Base-by-base conservation (phyloP, 768 basidiomycete genomes). In the Mycena venus region DNA sequence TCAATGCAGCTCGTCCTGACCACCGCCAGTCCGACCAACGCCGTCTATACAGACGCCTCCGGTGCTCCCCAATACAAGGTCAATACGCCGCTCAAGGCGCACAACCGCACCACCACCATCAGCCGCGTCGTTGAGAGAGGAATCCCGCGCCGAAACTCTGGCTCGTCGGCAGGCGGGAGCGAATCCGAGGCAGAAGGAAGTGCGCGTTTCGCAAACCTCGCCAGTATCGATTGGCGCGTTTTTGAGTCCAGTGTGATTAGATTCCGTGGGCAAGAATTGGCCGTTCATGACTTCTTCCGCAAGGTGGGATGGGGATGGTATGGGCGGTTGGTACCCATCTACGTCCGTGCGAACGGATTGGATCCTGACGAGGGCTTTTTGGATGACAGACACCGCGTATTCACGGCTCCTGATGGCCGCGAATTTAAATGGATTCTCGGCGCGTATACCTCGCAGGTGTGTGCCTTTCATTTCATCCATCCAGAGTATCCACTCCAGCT, bases 381-480 rank as follows among this genome's bases (percentile, higher is more conserved):
- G 25, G 8, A 56, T n/a, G n/a, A n/a, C n/a, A 85, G 84, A 36
- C 79, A 79, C 10, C 83, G 83, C n/a, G 78, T 80, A 11, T 86
- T 86, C 55, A 80, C 65, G 1, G 85, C 82, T 0, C 82, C 78
- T 7, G 83, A 85, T 61, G 82, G 82, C 9, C 71, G 61, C 17
- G 72, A 79, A n/a, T 86, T 85, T 32, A 79, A 80, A 21, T 86
- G 85, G 85, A 76, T 78, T 15, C 77, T 85, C 71, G 69, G 63
- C 0, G 42, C 62, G 6, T 77, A 76, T 5, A 78, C 82, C 15
- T 80, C 81, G 32, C 69, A 75, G 56, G 60, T 72, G 17, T 42
- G 64, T 62, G 7, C 25, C 9, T 36, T 15, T 3, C 5, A 40
- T 19, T 2, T 14, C n/a, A n/a, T n/a, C n/a, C n/a, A 23, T 49